Evolutionary conservation across 2,329 filamentous ascomycete species (phyloP).

Genomic region (Colletotrichum paranaense): DNA sequence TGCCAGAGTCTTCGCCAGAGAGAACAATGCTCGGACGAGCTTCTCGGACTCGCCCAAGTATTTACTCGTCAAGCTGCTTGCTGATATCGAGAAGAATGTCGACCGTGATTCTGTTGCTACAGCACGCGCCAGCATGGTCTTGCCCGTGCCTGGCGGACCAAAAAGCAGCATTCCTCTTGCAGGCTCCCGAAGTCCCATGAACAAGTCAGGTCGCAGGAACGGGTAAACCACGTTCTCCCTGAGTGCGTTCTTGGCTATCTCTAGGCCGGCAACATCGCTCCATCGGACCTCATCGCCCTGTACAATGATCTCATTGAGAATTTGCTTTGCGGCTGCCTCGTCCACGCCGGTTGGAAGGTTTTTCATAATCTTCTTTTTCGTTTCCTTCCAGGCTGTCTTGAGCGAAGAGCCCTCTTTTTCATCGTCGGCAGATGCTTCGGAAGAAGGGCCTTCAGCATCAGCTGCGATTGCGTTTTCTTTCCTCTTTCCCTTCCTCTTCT

Average conservation of each 20-base stretch:
- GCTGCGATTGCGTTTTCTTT: slow-evolving; percentile 49
- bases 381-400: slow-evolving; percentile 68
- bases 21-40: slow-evolving; percentile 90
- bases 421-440: slow-evolving; percentile 50
- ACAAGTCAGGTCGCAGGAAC: slow-evolving; percentile 93
- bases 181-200: slow-evolving; percentile 94
- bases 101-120: slow-evolving; percentile 95
- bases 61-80: slow-evolving; percentile 93
- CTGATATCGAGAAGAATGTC: slow-evolving; percentile 97
- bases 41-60: slow-evolving; percentile 98
- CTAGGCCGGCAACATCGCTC: slow-evolving; percentile 91
- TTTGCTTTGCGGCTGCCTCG: slow-evolving; percentile 84
- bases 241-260: slow-evolving; percentile 89
- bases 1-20: slow-evolving; percentile 86
- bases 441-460: slow-evolving; percentile 59
- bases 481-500: slow-evolving; percentile 40
- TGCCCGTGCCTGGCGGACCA: slow-evolving; percentile 96
- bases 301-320: slow-evolving; percentile 95
- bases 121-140: slow-evolving; percentile 95
- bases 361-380: slow-evolving; percentile 75
- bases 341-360: slow-evolving; percentile 87
- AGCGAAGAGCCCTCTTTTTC: slow-evolving; percentile 52
- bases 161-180: slow-evolving; percentile 96
- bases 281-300: slow-evolving; percentile 95
- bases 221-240: slow-evolving; percentile 98